Evolutionary conservation across 2,329 filamentous ascomycete genomes (phyloP).

Genomic region (Furcasterigmium furcatum): DNA sequence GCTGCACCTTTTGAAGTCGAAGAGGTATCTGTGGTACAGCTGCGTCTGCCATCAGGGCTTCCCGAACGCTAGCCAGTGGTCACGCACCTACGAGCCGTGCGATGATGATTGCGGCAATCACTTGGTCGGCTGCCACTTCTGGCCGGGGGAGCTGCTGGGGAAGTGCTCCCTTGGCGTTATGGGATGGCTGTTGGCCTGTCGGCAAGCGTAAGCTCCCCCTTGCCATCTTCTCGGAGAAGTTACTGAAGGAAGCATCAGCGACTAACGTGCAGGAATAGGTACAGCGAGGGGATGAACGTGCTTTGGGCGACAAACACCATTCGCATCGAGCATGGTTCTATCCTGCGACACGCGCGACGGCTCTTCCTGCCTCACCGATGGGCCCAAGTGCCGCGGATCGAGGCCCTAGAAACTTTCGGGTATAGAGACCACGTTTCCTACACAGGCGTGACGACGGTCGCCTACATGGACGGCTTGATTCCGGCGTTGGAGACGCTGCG

Average conservation of each 20-base stretch:
- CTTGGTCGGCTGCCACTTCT: not conserved
- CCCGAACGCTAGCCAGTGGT: not conserved
- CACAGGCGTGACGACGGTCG: slow-evolving; percentile 1
- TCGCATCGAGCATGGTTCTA: not conserved
- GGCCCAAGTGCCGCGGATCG: not conserved
- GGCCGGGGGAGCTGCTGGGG: not conserved
- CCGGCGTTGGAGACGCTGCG: slow-evolving; percentile 4
- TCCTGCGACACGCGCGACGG: not conserved
- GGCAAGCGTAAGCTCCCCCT: slow-evolving; percentile 1
- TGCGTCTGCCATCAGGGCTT: not conserved
- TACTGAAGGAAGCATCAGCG: not conserved
- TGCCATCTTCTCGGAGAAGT: not conserved
- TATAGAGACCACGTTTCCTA: too few relatives aligned
- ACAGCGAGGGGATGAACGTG: not conserved
- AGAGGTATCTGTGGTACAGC: not conserved
- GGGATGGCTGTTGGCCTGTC: slow-evolving; percentile 3
- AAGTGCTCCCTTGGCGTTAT: slow-evolving; percentile 1
- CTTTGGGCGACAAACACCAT: slow-evolving; percentile 1
- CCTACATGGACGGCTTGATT: slow-evolving; percentile 6
- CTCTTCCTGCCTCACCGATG: not conserved
- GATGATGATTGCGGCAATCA: not conserved
- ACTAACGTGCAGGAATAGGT: not conserved
- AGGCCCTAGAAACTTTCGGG: too few relatives aligned
- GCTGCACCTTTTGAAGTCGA: not conserved
- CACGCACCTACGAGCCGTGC: not conserved